Percentiles rank a stretch among this genome's conserved stretches.
Conservation (phyloP, 140 eudicot species). For the Flaveria floridana region DNA sequence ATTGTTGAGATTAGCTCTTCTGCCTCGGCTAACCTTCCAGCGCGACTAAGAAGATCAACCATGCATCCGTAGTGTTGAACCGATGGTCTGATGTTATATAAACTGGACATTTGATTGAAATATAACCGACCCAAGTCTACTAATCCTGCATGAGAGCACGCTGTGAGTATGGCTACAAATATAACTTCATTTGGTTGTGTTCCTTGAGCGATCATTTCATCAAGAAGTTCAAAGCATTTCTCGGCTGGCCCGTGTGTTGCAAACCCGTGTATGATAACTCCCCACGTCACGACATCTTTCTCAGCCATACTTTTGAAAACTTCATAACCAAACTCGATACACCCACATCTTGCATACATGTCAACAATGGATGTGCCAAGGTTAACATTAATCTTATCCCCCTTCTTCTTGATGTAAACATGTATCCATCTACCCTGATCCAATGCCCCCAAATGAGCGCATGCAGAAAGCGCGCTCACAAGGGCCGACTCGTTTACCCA, state of each 20-base stretch:
- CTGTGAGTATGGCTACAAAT: constrained; percentile 48
- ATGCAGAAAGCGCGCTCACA: constrained; percentile 49
- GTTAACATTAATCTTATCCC: constrained; percentile 25
- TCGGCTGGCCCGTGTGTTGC: constrained; percentile 40
- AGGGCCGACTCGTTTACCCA: constrained; percentile 36
- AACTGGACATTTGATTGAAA: constrained; percentile 39
- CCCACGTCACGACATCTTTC: constrained; percentile 50
- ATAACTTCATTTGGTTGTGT: constrained; percentile 42
- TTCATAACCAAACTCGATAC: constrained; percentile 37
- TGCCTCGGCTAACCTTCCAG: constrained; percentile 45
- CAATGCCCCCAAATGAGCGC: constrained; percentile 39
- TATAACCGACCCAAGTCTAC: constrained; percentile 41
- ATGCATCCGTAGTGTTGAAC: constrained; percentile 58
- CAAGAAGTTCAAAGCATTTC: constrained; percentile 46
- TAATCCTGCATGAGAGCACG: constrained; percentile 48
- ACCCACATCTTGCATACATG: constrained; percentile 52
- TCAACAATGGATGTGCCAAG: constrained; percentile 45
- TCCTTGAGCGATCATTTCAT: constrained; percentile 37
- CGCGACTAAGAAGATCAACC: constrained; percentile 58
- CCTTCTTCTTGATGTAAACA: constrained; percentile 28
- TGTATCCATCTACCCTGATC: constrained; percentile 57
- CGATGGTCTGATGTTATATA: constrained; percentile 40
- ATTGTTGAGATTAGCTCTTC: constrained; percentile 40
- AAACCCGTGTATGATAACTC: constrained; percentile 49
- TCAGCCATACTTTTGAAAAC: constrained; percentile 37